Evolutionary conservation across 2,329 filamentous ascomycete genomes (phyloP).

Genomic region (Hypoxylon rubiginosum): DNA sequence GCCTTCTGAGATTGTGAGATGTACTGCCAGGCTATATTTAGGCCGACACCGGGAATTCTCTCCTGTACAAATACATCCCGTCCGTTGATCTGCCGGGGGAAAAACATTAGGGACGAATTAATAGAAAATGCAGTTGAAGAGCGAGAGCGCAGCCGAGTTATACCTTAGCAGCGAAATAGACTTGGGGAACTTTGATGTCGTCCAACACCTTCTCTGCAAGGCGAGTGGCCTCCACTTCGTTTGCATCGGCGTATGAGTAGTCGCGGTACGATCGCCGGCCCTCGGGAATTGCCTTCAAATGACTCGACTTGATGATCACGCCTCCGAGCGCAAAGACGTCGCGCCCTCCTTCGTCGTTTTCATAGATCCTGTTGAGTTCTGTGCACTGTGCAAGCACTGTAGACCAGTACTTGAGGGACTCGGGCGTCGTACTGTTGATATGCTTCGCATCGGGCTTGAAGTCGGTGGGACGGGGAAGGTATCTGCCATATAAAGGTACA

Average conservation of each 20-base stretch:
- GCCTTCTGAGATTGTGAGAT: constrained; percentile 29
- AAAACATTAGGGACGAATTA: background rate
- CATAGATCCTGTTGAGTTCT: constrained; percentile 50
- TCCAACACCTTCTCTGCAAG: constrained; percentile 20
- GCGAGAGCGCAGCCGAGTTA: background rate
- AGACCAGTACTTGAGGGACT: constrained; percentile 50
- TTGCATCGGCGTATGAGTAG: constrained; percentile 37
- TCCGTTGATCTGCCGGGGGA: constrained; percentile 29
- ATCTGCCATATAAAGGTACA: constrained; percentile 52
- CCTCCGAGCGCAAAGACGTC: constrained; percentile 59
- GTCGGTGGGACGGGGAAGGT: constrained; percentile 47
- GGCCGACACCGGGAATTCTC: constrained; percentile 37
- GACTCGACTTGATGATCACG: constrained; percentile 56
- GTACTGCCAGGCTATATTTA: constrained; percentile 41
- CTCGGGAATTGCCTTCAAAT: constrained; percentile 18
- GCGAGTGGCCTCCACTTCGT: constrained; percentile 30
- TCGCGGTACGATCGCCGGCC: constrained; percentile 13
- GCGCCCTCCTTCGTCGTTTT: constrained; percentile 52
- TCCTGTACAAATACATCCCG: constrained; percentile 33
- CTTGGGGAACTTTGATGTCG: constrained; percentile 30
- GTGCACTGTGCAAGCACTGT: constrained; percentile 52
- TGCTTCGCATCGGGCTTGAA: constrained; percentile 41
- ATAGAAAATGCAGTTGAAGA: background rate
- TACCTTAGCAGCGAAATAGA: constrained; percentile 39
- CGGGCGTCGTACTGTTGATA: constrained; percentile 9